Conservation (phyloP, 73 alveolate species). For the Paramecium tetraurelia region DNA sequence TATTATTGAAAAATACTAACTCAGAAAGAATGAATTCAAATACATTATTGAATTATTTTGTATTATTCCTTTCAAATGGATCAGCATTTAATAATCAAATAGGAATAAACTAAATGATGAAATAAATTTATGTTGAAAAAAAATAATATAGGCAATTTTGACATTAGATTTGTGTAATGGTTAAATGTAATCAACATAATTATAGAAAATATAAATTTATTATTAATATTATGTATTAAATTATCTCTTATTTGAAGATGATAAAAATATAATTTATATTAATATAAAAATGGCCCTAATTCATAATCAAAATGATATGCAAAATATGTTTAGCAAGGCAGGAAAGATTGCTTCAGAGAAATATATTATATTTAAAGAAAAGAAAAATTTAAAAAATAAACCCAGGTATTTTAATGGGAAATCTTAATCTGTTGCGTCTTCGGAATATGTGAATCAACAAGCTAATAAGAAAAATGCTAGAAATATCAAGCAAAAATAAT, state of each 20-base stretch:
- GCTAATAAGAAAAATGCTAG: conserved; percentile 3
- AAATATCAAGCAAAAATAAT: neutral
- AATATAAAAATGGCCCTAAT: neutral
- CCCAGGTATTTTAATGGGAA: neutral
- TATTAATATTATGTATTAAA: neutral
- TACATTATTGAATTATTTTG: too few species aligned
- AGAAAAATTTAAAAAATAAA: neutral
- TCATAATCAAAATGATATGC: conserved; percentile 9
- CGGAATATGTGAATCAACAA: neutral
- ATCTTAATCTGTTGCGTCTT: neutral
- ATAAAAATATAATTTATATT: neutral
- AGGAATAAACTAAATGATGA: too few species aligned
- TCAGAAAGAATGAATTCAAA: too few species aligned
- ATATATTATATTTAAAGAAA: conserved; percentile 50
- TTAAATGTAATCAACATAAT: neutral
- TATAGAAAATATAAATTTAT: neutral
- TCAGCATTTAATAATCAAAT: neutral
- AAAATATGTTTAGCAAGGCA: conserved; percentile 55
- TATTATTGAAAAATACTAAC: too few species aligned
- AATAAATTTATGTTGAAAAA: neutral
- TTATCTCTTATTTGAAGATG: neutral
- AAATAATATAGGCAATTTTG: neutral
- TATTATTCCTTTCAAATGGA: too few species aligned
- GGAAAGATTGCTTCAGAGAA: conserved; percentile 59
- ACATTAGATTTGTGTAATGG: neutral